phyloP scores from a whole-genome alignment of 345 rosid species.

The Triadica sebifera region DNA sequence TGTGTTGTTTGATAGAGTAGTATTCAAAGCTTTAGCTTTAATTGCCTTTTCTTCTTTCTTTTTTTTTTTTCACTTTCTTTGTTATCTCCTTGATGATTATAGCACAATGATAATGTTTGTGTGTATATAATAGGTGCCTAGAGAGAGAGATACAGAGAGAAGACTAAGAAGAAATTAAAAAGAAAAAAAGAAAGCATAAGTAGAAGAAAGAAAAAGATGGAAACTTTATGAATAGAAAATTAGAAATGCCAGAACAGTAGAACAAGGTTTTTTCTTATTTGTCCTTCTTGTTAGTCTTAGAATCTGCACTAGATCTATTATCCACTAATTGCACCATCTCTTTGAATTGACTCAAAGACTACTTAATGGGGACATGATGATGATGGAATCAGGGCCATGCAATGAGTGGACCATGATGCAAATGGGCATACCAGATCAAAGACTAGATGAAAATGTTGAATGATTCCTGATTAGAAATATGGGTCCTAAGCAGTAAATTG shows the following conservation, averaged over 20 bases:
- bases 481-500: too few species aligned
- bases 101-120: conserved; percentile 6
- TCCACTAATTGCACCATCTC: background rate
- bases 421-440: background rate
- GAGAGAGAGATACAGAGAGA: conserved; percentile 47
- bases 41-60: too few species aligned
- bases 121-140: conserved; percentile 43
- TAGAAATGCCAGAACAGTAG: conserved; percentile 45
- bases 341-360: background rate
- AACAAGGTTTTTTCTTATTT: conserved; percentile 47
- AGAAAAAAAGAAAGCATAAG: background rate
- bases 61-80: conserved; percentile 14
- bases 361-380: background rate
- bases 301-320: conserved; percentile 18
- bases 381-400: conserved; percentile 6
- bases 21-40: conserved; percentile 10
- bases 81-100: background rate
- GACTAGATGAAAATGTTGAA: background rate
- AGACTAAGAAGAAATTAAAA: conserved; percentile 42
- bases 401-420: background rate
- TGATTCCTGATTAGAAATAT: background rate
- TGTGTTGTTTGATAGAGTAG: background rate
- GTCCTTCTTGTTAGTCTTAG: conserved; percentile 23
- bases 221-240: conserved; percentile 37
- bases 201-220: conserved; percentile 15